Evolutionary conservation across 129 eudicot genomes (phyloP).

Genomic region (Erigeron canadensis): DNA sequence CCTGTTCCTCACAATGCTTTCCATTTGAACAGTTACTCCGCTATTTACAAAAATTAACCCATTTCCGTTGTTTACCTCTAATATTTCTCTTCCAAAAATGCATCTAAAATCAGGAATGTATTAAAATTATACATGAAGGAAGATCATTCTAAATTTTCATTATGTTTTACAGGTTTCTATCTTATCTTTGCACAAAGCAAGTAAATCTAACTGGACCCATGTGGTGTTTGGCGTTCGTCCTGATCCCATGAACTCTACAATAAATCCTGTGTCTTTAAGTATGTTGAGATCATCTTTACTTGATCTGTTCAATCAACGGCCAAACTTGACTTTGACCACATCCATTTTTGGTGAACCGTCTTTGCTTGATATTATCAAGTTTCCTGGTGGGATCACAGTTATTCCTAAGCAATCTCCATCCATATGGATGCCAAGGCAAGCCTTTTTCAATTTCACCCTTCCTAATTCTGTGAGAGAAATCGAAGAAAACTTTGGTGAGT

Average conservation of each 20-base stretch:
- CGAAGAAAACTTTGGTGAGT: slow-evolving; percentile 46
- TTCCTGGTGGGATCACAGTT: slow-evolving; percentile 72
- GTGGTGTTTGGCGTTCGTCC: slow-evolving; percentile 72
- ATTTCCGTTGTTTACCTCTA: not conserved
- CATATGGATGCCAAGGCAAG: slow-evolving; percentile 47
- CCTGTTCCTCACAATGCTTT: not conserved
- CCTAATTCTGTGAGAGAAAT: slow-evolving; percentile 64
- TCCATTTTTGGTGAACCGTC: slow-evolving; percentile 67
- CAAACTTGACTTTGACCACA: slow-evolving; percentile 62
- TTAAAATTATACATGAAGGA: not conserved
- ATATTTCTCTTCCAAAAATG: not conserved
- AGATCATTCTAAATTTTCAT: slow-evolving; percentile 3
- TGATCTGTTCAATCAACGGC: slow-evolving; percentile 51
- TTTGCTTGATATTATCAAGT: slow-evolving; percentile 61
- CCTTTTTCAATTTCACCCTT: slow-evolving; percentile 69
- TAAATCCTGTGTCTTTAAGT: slow-evolving; percentile 47
- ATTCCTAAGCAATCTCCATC: slow-evolving; percentile 53
- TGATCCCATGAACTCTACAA: slow-evolving; percentile 45
- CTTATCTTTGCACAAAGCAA: slow-evolving; percentile 68
- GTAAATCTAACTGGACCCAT: slow-evolving; percentile 55
- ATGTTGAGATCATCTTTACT: slow-evolving; percentile 57
- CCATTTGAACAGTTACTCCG: not conserved
- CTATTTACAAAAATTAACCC: not conserved
- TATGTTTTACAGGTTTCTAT: slow-evolving; percentile 58
- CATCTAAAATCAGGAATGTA: not conserved